These are phyloP conservation scores for Ceratocystis ficicola DNA, from an alignment of 2,329 filamentous ascomycete species.

Conservation along the genomic window DNA sequence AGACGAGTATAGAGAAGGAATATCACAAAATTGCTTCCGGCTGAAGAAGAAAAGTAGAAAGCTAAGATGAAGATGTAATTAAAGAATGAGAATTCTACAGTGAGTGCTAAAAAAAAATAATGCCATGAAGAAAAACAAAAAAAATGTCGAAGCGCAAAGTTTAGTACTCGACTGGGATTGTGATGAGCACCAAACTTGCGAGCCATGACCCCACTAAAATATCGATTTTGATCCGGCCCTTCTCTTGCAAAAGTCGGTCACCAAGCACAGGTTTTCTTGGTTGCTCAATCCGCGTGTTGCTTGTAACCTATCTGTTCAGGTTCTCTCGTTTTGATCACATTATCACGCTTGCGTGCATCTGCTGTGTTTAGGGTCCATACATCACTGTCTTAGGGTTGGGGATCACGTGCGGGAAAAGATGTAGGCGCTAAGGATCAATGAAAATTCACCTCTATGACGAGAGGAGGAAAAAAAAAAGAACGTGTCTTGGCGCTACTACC, in stretches of 20 bases:
- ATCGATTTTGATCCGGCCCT: background rate
- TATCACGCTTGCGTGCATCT: too few relatives aligned
- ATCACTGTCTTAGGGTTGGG: too few relatives aligned
- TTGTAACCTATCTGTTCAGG: too few relatives aligned
- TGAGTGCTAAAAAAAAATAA: background rate
- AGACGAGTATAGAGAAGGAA: background rate
- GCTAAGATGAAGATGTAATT: background rate
- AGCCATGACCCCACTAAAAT: conserved; percentile 7
- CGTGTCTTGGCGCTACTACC: background rate
- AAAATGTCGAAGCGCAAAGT: conserved; percentile 13
- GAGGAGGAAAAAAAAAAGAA: too few relatives aligned
- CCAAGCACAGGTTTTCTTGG: background rate
- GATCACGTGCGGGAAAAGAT: too few relatives aligned
- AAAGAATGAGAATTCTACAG: background rate
- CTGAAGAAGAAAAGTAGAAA: conserved; percentile 1
- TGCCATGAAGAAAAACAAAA: conserved; percentile 4
- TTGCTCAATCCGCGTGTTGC: too few relatives aligned
- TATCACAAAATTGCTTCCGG: background rate
- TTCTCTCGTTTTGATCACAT: too few relatives aligned
- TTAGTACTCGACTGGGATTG: conserved; percentile 3
- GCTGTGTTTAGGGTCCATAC: too few relatives aligned
- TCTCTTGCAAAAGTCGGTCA: conserved; percentile 4
- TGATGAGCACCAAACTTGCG: background rate
- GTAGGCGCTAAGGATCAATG: too few relatives aligned
- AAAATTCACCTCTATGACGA: too few relatives aligned